A percentile compares a stretch with the other conserved stretches of the same genome.
These are phyloP conservation scores for Fusarium tjaetaba DNA, from an alignment of 2,329 filamentous ascomycete species.

Conservation along the genomic window DNA sequence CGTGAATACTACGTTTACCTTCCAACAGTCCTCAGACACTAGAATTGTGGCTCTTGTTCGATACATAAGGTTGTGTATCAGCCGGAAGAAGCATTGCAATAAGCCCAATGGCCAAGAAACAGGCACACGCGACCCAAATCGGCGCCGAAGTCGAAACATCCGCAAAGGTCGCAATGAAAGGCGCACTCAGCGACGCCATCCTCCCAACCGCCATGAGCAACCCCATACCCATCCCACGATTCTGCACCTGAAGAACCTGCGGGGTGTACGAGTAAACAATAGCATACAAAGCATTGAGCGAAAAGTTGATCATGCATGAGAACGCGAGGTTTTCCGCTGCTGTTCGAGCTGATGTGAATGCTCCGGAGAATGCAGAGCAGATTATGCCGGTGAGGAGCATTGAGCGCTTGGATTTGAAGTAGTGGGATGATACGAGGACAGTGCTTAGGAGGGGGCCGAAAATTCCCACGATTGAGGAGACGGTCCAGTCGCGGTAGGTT, in stretches of 20 bases:
- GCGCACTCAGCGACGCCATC: neutral
- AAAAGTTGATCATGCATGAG: neutral
- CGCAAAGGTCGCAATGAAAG: neutral
- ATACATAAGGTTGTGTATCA: neutral
- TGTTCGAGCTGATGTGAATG: neutral
- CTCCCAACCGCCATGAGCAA: neutral
- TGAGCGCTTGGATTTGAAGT: neutral
- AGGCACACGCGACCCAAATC: neutral
- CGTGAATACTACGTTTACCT: too few species aligned
- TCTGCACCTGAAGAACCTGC: neutral
- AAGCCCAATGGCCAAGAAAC: neutral
- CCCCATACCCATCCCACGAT: neutral
- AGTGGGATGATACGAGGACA: neutral
- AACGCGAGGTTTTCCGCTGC: neutral
- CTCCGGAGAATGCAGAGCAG: neutral
- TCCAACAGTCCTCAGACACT: neutral
- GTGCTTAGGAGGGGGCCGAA: neutral
- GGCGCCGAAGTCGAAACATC: neutral
- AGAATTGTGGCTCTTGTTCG: fast-evolving
- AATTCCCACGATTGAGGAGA: neutral
- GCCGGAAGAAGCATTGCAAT: neutral
- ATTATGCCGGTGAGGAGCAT: neutral
- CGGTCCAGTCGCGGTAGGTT: neutral
- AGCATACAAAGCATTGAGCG: neutral
- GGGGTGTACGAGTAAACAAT: neutral